Percentiles rank a stretch among this genome's conserved stretches.
These are phyloP conservation scores for Talinum fruticosum DNA, from an alignment of 148 eudicot genomes.

Conservation along the genomic window DNA sequence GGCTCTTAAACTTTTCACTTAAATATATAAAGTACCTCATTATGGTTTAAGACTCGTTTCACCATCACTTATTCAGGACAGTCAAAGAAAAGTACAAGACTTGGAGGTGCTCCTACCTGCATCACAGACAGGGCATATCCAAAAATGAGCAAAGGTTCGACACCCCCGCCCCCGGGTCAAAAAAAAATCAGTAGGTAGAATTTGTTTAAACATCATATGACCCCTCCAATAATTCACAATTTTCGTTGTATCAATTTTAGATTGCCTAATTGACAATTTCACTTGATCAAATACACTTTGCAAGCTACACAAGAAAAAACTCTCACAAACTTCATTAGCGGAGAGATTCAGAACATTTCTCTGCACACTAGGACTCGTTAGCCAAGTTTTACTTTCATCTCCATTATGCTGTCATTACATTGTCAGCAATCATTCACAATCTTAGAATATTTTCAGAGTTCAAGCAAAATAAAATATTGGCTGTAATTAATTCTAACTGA, in stretches of 20 bases:
- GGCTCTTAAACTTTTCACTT: background rate
- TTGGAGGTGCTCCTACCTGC: conserved; percentile 80
- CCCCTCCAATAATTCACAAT: background rate
- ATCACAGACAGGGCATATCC: conserved; percentile 14
- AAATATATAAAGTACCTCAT: conserved; percentile 48
- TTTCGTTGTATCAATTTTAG: background rate
- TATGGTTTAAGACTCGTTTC: conserved; percentile 77
- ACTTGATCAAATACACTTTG: background rate
- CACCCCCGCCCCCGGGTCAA: too few species aligned
- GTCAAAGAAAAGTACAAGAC: conserved; percentile 91
- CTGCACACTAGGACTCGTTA: too few species aligned
- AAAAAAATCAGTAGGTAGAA: background rate
- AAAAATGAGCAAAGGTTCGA: background rate
- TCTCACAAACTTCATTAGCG: background rate
- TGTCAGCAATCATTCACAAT: background rate
- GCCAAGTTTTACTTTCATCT: too few species aligned
- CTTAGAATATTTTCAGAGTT: background rate
- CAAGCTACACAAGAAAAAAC: background rate
- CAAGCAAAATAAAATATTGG: background rate
- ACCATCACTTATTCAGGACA: conserved; percentile 88
- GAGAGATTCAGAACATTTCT: too few species aligned
- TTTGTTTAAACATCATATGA: background rate
- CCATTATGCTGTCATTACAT: background rate
- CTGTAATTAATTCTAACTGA: background rate
- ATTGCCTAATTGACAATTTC: background rate